Conservation (phyloP, 2,329 filamentous ascomycete species). For the Microdochium paspali region DNA sequence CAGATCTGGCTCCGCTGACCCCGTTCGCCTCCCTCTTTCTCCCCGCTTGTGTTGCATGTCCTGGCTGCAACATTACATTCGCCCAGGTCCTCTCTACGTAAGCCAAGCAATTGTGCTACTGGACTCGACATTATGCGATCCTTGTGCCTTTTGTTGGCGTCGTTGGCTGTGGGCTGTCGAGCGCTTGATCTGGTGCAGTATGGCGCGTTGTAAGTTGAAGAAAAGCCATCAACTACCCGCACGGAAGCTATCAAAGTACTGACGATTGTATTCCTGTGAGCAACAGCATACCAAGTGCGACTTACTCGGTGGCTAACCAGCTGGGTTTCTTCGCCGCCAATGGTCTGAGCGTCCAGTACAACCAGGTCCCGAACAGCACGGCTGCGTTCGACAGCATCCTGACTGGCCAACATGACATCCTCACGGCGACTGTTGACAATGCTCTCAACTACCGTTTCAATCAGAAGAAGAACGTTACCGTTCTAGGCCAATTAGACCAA, state of each 20-base stretch:
- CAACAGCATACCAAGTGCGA: slow-evolving; percentile 12
- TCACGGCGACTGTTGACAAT: slow-evolving; percentile 19
- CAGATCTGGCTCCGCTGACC: no score
- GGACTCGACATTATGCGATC: no score
- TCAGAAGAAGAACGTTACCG: slow-evolving; percentile 13
- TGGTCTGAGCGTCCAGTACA: slow-evolving; percentile 15
- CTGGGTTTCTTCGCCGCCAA: slow-evolving; percentile 17
- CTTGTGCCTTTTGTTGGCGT: no score
- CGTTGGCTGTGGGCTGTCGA: background rate
- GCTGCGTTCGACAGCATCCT: slow-evolving; percentile 12
- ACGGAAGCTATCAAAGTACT: background rate
- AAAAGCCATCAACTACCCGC: no score
- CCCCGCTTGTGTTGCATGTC: no score
- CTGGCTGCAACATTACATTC: no score
- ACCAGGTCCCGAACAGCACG: slow-evolving; percentile 17
- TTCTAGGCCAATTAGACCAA: slow-evolving; percentile 18
- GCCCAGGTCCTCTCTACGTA: no score
- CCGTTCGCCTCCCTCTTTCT: no score
- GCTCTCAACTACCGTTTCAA: slow-evolving; percentile 19
- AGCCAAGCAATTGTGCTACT: no score
- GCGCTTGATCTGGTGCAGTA: slow-evolving; percentile 6
- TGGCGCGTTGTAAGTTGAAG: slow-evolving; percentile 7
- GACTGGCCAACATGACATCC: slow-evolving; percentile 15
- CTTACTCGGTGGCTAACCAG: slow-evolving; percentile 18
- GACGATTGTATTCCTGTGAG: slow-evolving; percentile 1